Base-by-base conservation (phyloP, 352 stramenopile genomes). In the Globisporangium viniferum region DNA sequence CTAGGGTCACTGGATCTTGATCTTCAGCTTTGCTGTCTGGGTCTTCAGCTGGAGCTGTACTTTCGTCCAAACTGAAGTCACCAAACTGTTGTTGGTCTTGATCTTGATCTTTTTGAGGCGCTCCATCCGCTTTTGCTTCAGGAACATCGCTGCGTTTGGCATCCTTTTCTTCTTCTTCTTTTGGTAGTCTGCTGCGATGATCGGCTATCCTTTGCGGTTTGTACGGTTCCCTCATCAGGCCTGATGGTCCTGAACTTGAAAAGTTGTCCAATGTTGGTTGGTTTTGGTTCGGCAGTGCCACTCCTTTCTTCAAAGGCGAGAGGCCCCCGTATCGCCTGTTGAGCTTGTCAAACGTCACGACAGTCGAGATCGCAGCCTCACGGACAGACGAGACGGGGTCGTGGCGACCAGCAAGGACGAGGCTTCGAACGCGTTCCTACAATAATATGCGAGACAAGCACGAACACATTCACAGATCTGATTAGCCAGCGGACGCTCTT, bases 331-430 rank as follows among this genome's bases (percentile, higher is more conserved):
- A 35, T 5, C 61, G 61, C 22, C 15, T 59, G 24, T 54, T 54
- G 44, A 70, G 56, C 49, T 62, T 73, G 49, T 84, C 74, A 67
- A 88, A 86, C 12, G 75, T 65, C 20, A 77, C 69, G 18, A 61
- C 70, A 6, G 79, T 73, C 18, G 68, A 68, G n/a, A 79, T 76
- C 0, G 80, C 77, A 31, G 78, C 82, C 56, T 89, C 79, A 5
- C 83, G 75, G 58, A 91, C 81, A 12, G 75, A 69, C 8, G 79
- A 91, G 1, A 84, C 73, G 4, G 80, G 73, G 64, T 89, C 80
- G 18, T 87, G 82, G 6, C 82, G 79, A 1, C 70, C 77, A 22
- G 79, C 71, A 20, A 82, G 22, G 0, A 89, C 79, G 14, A 91
- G 71, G 20, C 59, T 39, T 39, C 76, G 71, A 27, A 88, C 64